Base-by-base conservation (phyloP, 176 grass and related monocot species). In the Raddia distichophylla region DNA sequence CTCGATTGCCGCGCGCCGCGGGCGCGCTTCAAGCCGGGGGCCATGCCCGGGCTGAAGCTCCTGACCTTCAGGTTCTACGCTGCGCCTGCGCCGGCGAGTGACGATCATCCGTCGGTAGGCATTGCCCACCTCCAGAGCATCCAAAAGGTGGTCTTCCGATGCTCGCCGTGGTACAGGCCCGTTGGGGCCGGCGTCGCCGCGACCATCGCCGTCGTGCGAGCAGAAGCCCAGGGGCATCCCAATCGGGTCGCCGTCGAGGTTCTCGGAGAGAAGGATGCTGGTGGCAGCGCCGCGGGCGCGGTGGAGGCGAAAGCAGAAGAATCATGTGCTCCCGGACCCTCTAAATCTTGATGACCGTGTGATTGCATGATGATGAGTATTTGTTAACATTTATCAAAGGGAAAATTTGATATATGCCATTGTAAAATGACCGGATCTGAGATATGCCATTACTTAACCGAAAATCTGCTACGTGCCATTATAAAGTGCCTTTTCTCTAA, bases 21-120 rank as follows among this genome's bases (percentile, higher is more conserved):
- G 12, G 34, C 45, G 17, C 16, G 1, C 18, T 80, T 80, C 7
- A 0, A 32, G n/a, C 3, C 5, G 57, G 78, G 37, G 16, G 78
- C 78, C 2, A 69, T 69, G 78, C 78, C 51, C 0, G 57, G 32
- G 2, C 78, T 80, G 3, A 69, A 69, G 6, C 37, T 16, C 6
- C 78, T 80, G 0, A 51, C 56, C 51, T 69, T 69, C 78, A 80
- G 68, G 78, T 80, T 80, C 64, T 80, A 80, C 64, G 19, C 35
- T 0, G 64, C 51, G 3, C 32, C 2, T 0, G 64, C 51, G 3
- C 32, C 1, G 4, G 13, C 33, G 42, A 55, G 47, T 8, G 3
- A 51, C 0, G 2, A 43, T 48, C 69, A 1, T 15, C 27, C 37
- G 4, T 2, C 37, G 2, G 20, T 52, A 46, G 68, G 68, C 20